A percentile compares a stretch with the other conserved stretches of the same genome.
These are phyloP conservation scores for Alternaria sp. DNA, from an alignment of 2,329 filamentous ascomycete species.

Conservation along the genomic window DNA sequence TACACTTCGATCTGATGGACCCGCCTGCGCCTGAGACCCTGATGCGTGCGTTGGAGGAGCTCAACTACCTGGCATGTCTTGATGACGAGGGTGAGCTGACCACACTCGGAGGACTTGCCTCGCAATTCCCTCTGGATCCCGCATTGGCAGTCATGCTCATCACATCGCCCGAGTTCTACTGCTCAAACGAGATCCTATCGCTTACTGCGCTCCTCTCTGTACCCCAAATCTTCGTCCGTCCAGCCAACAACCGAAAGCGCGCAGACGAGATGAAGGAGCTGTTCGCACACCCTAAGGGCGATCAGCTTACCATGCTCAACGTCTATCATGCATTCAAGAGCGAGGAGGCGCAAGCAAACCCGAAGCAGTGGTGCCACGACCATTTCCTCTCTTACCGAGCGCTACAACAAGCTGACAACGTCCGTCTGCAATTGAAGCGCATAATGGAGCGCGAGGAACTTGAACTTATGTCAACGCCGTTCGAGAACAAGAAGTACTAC, in stretches of 20 bases:
- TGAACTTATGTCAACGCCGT: conserved; percentile 85
- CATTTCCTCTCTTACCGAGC: conserved; percentile 92
- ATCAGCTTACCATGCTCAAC: conserved; percentile 95
- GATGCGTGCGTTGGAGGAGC: conserved; percentile 95
- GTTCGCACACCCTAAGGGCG: conserved; percentile 91
- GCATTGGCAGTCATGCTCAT: conserved; percentile 97
- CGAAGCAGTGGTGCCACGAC: conserved; percentile 94
- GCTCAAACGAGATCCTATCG: conserved; percentile 96
- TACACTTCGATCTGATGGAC: conserved; percentile 99
- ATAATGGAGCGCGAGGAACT: conserved; percentile 95
- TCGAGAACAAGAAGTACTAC: conserved; percentile 97
- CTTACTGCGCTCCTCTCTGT: conserved; percentile 93
- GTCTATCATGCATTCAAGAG: conserved; percentile 97
- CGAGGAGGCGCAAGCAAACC: conserved; percentile 70
- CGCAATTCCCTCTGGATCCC: conserved; percentile 94
- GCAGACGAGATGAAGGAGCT: conserved; percentile 97
- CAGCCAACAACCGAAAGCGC: conserved; percentile 81
- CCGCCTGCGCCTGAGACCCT: conserved; percentile 96
- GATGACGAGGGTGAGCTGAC: conserved; percentile 97
- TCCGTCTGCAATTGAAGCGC: conserved; percentile 86
- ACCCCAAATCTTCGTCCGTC: conserved; percentile 90
- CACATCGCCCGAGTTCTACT: conserved; percentile 96
- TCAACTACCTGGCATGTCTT: conserved; percentile 95
- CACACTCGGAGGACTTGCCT: conserved; percentile 81
- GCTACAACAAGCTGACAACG: conserved; percentile 90